A percentile compares a stretch with the other conserved stretches of the same genome.
Evolutionary conservation across 495 filamentous ascomycete genomes (phyloP).

Genomic region (Filosporella fistucella): DNA sequence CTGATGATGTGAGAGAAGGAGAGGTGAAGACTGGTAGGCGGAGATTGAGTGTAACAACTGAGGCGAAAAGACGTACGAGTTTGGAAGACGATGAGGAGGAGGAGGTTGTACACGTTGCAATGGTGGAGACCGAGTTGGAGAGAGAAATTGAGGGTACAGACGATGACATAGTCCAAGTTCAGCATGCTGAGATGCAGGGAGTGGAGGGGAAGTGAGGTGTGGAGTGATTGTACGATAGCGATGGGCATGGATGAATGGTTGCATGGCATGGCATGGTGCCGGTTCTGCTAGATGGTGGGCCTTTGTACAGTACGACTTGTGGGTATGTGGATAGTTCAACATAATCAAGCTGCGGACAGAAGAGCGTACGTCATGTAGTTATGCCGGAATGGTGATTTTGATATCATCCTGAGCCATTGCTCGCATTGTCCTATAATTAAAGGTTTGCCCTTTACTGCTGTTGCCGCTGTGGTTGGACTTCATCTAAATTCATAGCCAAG

Average conservation of each 20-base stretch:
- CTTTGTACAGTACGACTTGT: neutral
- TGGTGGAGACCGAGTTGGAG: constrained; percentile 15
- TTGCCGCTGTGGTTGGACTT: no score
- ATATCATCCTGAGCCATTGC: neutral
- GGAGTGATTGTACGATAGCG: constrained; percentile 1
- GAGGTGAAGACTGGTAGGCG: constrained; percentile 15
- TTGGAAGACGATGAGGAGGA: constrained; percentile 55
- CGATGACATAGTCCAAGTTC: constrained; percentile 16
- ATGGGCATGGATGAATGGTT: neutral
- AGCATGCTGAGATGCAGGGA: constrained; percentile 20
- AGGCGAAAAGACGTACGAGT: constrained; percentile 48
- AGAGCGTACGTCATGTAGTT: neutral
- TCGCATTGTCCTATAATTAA: neutral
- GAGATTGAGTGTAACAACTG: constrained; percentile 32
- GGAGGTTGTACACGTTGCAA: constrained; percentile 29
- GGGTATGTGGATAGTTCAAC: neutral
- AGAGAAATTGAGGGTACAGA: neutral
- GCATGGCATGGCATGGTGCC: neutral
- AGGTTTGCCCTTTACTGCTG: no score
- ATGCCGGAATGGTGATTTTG: neutral
- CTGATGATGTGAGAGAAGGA: constrained; percentile 29
- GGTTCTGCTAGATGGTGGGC: neutral
- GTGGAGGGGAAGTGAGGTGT: constrained; percentile 6
- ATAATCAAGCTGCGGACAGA: neutral
- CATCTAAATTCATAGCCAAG: no score